Base-by-base conservation (phyloP, 2,329 filamentous ascomycete species). In the Fusarium cicatricum region DNA sequence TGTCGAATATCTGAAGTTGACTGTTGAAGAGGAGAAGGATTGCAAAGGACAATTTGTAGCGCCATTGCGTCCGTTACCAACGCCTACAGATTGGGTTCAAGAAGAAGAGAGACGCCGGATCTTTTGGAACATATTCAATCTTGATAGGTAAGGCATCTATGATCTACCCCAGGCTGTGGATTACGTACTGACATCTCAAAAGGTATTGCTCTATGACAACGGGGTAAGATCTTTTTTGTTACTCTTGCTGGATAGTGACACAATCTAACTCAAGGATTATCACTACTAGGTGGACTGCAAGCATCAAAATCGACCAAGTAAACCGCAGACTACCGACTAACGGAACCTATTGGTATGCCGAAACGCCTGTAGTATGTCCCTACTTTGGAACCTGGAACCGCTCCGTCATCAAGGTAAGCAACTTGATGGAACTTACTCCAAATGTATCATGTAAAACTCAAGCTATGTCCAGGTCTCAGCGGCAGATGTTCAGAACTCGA, bases 291-390 rank as follows among this genome's bases (percentile, higher is more conserved):
- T 45, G 42, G 42, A 34, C 19, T 21, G 19, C 16, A 7, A 38
- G 23, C 8, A 28, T 47, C 17, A n/a, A 11, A 5, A 17, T n/a
- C 17, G 33, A 47, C 12, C 23, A 47, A 28, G 31, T 47, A 16
- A 11, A 21, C 15, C 23, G 16, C 23, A 29, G 44, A 17, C 16
- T 47, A 8, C 44, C 44, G n/a, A 33, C 44, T 2, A 15, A 47
- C 17, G 44, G 44, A 5, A 31, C 34, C 3, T 47, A 47, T 16
- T 47, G 44, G 44, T 47, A 47, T 26, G 33, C 44, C 3, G 33
- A 47, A 33, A 39, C n/a, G 16, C 44, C 44, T 11, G 44, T 47
- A 11, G 36, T 39, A 6, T 47, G 34, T 14, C 44, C 44, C 11
- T 47, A 29, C 21, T 38, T 47, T 11, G 23, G 16, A 11, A 21